A percentile compares a stretch with the other conserved stretches of the same genome.
Evolutionary conservation across 805 yeast species (phyloP).

Genomic region (Sungouiozyma ichnusensis): DNA sequence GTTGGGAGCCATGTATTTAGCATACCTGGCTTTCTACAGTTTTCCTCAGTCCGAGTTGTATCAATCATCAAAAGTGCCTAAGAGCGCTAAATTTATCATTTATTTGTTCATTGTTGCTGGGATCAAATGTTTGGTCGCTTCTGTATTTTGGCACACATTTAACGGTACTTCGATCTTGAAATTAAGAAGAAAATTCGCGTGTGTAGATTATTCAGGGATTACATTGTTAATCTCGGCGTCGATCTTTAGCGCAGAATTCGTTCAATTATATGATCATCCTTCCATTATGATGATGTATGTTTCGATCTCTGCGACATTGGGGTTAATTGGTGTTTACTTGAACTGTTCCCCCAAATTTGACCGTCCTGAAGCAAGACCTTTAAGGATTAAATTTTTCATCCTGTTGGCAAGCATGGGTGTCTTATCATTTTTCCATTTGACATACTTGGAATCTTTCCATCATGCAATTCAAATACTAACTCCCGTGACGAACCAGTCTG

Average conservation of each 20-base stretch:
- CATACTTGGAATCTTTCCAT: slow-evolving; percentile 43
- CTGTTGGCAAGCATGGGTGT: slow-evolving; percentile 69
- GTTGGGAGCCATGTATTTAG: slow-evolving; percentile 50
- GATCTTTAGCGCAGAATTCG: slow-evolving; percentile 75
- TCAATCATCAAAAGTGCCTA: slow-evolving; percentile 34
- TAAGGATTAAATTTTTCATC: slow-evolving; percentile 72
- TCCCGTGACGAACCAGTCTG: slow-evolving; percentile 58
- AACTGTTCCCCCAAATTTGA: slow-evolving; percentile 94
- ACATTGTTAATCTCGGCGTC: slow-evolving; percentile 84
- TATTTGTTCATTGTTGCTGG: slow-evolving; percentile 62
- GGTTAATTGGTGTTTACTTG: slow-evolving; percentile 60
- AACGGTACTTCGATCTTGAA: slow-evolving; percentile 57
- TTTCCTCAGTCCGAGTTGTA: slow-evolving; percentile 54
- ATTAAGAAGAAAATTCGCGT: slow-evolving; percentile 68
- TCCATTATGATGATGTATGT: slow-evolving; percentile 35
- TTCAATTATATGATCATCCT: slow-evolving; percentile 42
- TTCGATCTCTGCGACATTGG: slow-evolving; percentile 52
- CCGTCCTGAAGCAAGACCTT: slow-evolving; percentile 68
- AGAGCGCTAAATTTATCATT: slow-evolving; percentile 33
- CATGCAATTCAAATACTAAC: slow-evolving; percentile 44
- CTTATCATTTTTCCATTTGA: slow-evolving; percentile 46
- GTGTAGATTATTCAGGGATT: slow-evolving; percentile 92
- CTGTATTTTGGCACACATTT: slow-evolving; percentile 88
- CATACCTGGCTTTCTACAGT: slow-evolving; percentile 46
- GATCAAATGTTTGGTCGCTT: slow-evolving; percentile 63